Conservation (phyloP, 352 stramenopile species). For the Pythium phragmiticola region DNA sequence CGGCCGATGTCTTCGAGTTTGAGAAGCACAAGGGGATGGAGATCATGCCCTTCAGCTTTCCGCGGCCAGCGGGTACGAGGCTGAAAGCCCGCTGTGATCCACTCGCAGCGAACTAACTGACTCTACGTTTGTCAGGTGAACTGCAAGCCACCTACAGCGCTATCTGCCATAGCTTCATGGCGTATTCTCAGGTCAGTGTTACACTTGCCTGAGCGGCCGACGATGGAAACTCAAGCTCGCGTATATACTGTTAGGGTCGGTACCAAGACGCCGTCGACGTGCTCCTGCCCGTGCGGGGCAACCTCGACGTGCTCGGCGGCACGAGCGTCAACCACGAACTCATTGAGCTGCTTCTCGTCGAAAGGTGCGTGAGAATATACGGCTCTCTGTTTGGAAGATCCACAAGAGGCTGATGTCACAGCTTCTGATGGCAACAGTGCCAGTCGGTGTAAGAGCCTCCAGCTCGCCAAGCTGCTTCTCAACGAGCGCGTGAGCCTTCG, state of each 20-base stretch:
- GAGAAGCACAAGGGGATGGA: conserved; percentile 38
- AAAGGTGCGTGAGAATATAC: conserved; percentile 46
- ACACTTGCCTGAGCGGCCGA: not conserved
- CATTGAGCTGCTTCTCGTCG: conserved; percentile 71
- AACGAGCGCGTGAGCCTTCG: conserved; percentile 76
- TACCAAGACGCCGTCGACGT: conserved; percentile 57
- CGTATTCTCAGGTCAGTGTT: conserved; percentile 58
- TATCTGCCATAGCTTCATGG: conserved; percentile 66
- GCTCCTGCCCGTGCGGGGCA: conserved; percentile 61
- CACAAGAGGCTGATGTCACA: not conserved
- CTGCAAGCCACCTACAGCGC: conserved; percentile 45
- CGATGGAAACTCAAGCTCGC: not conserved
- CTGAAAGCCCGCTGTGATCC: not conserved
- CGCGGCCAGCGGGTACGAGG: conserved; percentile 28
- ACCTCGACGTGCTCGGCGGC: conserved; percentile 67
- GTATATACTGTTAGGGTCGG: conserved; percentile 29
- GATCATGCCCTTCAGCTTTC: conserved; percentile 64
- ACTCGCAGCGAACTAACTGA: not conserved
- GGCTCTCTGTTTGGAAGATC: too few relatives aligned
- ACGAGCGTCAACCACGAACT: conserved; percentile 74
- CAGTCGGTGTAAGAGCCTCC: conserved; percentile 63
- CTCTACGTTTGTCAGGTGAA: conserved; percentile 27
- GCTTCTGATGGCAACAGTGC: conserved; percentile 34
- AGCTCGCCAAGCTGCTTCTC: conserved; percentile 75
- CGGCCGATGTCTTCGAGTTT: conserved; percentile 42